Evolutionary conservation across 805 yeast species (phyloP).

Genomic region (Candida loeiensis): DNA sequence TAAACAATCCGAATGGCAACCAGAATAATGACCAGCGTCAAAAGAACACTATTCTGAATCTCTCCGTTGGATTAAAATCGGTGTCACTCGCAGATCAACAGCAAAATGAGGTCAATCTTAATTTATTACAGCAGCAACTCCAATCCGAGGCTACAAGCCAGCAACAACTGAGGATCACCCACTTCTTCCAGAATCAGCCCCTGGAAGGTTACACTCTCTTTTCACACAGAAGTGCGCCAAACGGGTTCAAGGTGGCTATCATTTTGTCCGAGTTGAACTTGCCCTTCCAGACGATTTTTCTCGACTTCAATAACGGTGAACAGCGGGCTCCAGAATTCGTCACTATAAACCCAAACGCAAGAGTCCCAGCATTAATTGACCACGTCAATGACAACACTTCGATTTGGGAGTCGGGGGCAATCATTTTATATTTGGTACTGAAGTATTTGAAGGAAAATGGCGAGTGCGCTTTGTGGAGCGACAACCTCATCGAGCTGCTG

Average conservation of each 20-base stretch:
- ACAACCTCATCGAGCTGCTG: conserved; percentile 71
- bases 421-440: conserved; percentile 75
- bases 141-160: conserved; percentile 39
- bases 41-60: conserved; percentile 36
- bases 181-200: conserved; percentile 75
- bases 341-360: conserved; percentile 90
- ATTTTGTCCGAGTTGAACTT: conserved; percentile 79
- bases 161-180: conserved; percentile 56
- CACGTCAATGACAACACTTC: conserved; percentile 77
- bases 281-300: conserved; percentile 73
- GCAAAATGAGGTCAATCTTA: conserved; percentile 39
- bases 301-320: conserved; percentile 84
- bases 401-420: conserved; percentile 95
- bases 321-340: conserved; percentile 93
- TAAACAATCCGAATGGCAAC: conserved; percentile 7
- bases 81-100: conserved; percentile 42
- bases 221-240: conserved; percentile 85
- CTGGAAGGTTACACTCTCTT: conserved; percentile 79
- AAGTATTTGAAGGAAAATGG: conserved; percentile 61
- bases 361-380: conserved; percentile 92
- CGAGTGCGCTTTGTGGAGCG: conserved; percentile 75
- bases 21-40: conserved; percentile 6
- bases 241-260: conserved; percentile 94
- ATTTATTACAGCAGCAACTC: conserved; percentile 43
- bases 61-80: conserved; percentile 45